phyloP scores from a whole-genome alignment of 2,329 filamentous ascomycete species.

The Clarireedia homoeocarpa region DNA sequence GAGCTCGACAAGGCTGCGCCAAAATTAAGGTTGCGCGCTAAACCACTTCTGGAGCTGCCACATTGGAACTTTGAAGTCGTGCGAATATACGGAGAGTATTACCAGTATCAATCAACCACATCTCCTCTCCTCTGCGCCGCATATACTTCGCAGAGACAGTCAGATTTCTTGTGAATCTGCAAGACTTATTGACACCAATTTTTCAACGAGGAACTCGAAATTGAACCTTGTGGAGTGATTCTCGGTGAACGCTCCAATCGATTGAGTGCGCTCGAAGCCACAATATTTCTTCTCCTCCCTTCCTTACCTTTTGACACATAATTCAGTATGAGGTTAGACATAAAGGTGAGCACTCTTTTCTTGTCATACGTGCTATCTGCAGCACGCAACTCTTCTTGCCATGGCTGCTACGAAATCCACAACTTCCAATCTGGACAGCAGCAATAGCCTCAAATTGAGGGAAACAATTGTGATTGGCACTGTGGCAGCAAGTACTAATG shows the following conservation, averaged over 20 bases:
- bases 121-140: background rate
- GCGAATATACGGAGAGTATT: constrained; percentile 1
- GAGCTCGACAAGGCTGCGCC: too few relatives aligned
- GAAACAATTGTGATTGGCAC: constrained; percentile 16
- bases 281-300: constrained; percentile 13
- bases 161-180: background rate
- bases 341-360: constrained; percentile 40
- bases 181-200: background rate
- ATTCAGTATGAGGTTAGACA: constrained; percentile 48
- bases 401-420: background rate
- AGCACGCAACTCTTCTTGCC: background rate
- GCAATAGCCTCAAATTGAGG: constrained; percentile 18
- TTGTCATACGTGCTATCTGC: background rate
- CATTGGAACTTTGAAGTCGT: constrained; percentile 7
- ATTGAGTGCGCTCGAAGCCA: constrained; percentile 16
- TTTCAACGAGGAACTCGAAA: background rate
- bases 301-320: constrained; percentile 14
- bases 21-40: constrained; percentile 1
- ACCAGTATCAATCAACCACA: background rate
- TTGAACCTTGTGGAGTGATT: background rate
- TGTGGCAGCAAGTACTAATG: constrained; percentile 28
- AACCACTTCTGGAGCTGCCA: constrained; percentile 10
- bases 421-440: constrained; percentile 2
- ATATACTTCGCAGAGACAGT: background rate
- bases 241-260: constrained; percentile 8